Evolutionary conservation across 1,284 basidiomycete species (phyloP).

Genomic region (Dichomitus squalens): DNA sequence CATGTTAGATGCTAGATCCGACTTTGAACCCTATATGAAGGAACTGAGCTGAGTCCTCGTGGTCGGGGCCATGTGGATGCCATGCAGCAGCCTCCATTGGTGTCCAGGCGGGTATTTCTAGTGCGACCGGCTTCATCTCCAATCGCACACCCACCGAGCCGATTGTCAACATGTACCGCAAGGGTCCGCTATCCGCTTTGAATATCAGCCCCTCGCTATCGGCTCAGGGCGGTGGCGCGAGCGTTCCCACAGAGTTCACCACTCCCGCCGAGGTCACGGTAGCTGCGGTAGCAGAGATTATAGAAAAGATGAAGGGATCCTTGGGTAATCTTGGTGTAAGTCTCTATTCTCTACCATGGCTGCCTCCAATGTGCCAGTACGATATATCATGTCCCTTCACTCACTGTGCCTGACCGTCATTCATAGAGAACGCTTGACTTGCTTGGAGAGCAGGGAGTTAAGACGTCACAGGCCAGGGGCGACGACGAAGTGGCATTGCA

Average conservation of each 20-base stretch:
- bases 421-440: constrained; percentile 36
- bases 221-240: not conserved
- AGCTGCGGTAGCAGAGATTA: constrained; percentile 28
- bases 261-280: constrained; percentile 26
- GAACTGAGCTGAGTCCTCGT: no score
- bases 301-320: constrained; percentile 30
- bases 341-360: constrained; percentile 5
- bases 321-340: constrained; percentile 29
- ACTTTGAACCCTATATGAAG: no score
- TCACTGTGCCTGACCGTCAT: not conserved
- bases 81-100: no score
- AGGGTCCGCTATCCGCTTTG: not conserved
- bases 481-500: constrained; percentile 33
- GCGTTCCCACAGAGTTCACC: constrained; percentile 3
- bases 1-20: no score
- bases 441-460: constrained; percentile 36
- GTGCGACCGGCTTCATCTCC: no score
- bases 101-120: no score
- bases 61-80: no score
- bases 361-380: not conserved
- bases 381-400: not conserved
- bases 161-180: not conserved
- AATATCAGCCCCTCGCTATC: not conserved
- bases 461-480: constrained; percentile 34
- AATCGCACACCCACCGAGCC: no score